These are phyloP conservation scores for Talaromyces funiculosus DNA, from an alignment of 2,329 filamentous ascomycete species.

Conservation along the genomic window DNA sequence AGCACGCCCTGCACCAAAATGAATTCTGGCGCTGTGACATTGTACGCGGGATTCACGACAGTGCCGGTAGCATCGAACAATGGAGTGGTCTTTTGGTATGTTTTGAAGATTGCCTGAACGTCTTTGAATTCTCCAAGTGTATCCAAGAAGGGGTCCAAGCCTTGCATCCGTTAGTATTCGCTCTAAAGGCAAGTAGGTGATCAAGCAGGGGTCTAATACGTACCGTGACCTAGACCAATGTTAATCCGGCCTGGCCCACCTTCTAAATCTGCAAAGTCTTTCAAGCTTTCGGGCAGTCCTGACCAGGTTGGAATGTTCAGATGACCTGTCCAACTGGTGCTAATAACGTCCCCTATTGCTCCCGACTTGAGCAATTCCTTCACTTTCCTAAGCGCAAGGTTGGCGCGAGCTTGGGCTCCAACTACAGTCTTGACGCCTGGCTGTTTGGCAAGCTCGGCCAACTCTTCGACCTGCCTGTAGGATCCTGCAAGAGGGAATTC, in stretches of 20 bases:
- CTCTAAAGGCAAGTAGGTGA: background rate
- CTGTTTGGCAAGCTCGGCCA: conserved; percentile 3
- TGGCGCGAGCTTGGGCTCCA: conserved; percentile 9
- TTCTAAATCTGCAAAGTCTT: conserved; percentile 2
- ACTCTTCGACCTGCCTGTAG: conserved; percentile 7
- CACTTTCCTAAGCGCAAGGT: conserved; percentile 5
- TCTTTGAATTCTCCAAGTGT: conserved; percentile 11
- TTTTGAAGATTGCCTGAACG: conserved; percentile 9
- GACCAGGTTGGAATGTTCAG: background rate
- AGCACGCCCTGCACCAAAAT: conserved; percentile 9
- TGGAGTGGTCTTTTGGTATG: conserved; percentile 1
- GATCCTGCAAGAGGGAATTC: conserved; percentile 6
- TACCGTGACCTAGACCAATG: conserved; percentile 12
- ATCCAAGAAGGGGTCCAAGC: conserved; percentile 7
- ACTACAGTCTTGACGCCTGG: conserved; percentile 1
- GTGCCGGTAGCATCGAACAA: conserved; percentile 8
- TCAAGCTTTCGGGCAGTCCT: conserved; percentile 1
- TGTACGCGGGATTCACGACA: conserved; percentile 4
- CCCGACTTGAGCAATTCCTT: conserved; percentile 8
- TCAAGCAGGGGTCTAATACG: background rate
- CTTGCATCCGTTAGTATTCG: background rate
- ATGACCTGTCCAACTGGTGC: conserved; percentile 5
- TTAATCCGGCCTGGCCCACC: conserved; percentile 7
- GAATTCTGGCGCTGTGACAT: conserved; percentile 6
- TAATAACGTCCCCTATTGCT: conserved; percentile 9